Percentiles rank a stretch among this genome's conserved stretches.
phyloP scores from a whole-genome alignment of 2,329 filamentous ascomycete species.

The Lizonia empirigonia region DNA sequence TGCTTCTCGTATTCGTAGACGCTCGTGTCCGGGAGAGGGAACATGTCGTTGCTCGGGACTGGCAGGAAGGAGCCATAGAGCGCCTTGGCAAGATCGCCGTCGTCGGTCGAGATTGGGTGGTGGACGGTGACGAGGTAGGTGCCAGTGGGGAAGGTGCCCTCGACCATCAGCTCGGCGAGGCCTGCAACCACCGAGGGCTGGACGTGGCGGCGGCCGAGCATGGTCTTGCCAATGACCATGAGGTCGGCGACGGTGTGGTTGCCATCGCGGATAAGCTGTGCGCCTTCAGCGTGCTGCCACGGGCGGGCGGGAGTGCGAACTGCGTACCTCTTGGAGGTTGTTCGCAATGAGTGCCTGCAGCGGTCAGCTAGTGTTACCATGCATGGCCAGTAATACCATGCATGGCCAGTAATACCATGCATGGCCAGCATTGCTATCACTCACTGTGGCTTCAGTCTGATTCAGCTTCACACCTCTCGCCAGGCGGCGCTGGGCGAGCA shows the following conservation, averaged over 20 bases:
- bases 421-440: slow-evolving; percentile 16
- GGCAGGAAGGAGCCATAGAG: slow-evolving; percentile 92
- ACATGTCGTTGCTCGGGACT: slow-evolving; percentile 70
- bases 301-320: slow-evolving; percentile 9
- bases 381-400: too few relatives aligned
- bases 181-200: slow-evolving; percentile 79
- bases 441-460: slow-evolving; percentile 82
- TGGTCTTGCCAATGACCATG: slow-evolving; percentile 87
- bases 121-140: slow-evolving; percentile 96
- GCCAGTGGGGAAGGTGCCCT: slow-evolving; percentile 88
- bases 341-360: slow-evolving; percentile 77
- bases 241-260: slow-evolving; percentile 89
- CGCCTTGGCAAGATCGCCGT: slow-evolving; percentile 84
- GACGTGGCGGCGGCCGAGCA: slow-evolving; percentile 93
- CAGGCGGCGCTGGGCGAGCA: slow-evolving; percentile 84
- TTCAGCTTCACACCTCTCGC: slow-evolving; percentile 89
- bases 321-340: slow-evolving; percentile 79
- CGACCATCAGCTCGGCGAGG: slow-evolving; percentile 85
- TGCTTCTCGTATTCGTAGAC: slow-evolving; percentile 70
- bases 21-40: slow-evolving; percentile 67
- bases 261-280: slow-evolving; percentile 89
- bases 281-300: slow-evolving; percentile 29
- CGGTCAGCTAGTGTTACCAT: not conserved
- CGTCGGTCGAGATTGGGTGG: slow-evolving; percentile 82
- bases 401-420: too few relatives aligned